Evolutionary conservation across 2,329 filamentous ascomycete genomes (phyloP).

Genomic region (Aspergillus brasiliensis): DNA sequence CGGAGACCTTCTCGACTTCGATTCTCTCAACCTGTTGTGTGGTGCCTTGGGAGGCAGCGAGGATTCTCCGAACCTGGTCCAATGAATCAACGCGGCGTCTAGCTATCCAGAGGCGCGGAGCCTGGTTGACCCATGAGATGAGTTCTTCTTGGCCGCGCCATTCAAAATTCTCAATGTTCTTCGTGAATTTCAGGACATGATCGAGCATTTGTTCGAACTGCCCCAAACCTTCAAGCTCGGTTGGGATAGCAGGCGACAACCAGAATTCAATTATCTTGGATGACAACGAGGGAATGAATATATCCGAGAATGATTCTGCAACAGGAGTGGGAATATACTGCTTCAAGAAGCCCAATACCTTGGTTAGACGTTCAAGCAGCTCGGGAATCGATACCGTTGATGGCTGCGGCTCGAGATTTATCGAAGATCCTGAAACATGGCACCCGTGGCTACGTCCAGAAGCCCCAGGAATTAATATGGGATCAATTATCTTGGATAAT

Average conservation of each 20-base stretch:
- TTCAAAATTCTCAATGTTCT: slow-evolving; percentile 60
- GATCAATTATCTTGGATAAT: slow-evolving; percentile 33
- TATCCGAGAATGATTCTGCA: slow-evolving; percentile 60
- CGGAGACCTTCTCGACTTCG: slow-evolving; percentile 77
- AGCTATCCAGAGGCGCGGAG: slow-evolving; percentile 80
- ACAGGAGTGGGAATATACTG: slow-evolving; percentile 53
- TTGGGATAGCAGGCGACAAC: slow-evolving; percentile 75
- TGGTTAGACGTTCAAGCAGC: slow-evolving; percentile 47
- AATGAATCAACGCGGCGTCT: slow-evolving; percentile 80
- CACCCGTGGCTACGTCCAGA: slow-evolving; percentile 30
- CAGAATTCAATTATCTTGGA: slow-evolving; percentile 70
- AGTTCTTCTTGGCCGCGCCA: slow-evolving; percentile 67
- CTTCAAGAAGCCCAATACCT: slow-evolving; percentile 54
- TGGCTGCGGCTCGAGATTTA: slow-evolving; percentile 28
- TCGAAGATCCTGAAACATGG: slow-evolving; percentile 29
- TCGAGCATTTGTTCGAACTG: slow-evolving; percentile 72
- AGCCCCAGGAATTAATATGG: slow-evolving; percentile 31
- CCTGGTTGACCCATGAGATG: slow-evolving; percentile 76
- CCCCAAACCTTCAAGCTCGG: slow-evolving; percentile 69
- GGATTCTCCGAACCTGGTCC: slow-evolving; percentile 69
- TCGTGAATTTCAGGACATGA: slow-evolving; percentile 65
- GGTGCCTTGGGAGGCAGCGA: slow-evolving; percentile 67
- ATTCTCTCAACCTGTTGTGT: slow-evolving; percentile 76
- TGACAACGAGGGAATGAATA: slow-evolving; percentile 70
- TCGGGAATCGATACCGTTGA: slow-evolving; percentile 33